Base-by-base conservation (phyloP, 2,329 filamentous ascomycete genomes). In the Trichoderma atroviride region DNA sequence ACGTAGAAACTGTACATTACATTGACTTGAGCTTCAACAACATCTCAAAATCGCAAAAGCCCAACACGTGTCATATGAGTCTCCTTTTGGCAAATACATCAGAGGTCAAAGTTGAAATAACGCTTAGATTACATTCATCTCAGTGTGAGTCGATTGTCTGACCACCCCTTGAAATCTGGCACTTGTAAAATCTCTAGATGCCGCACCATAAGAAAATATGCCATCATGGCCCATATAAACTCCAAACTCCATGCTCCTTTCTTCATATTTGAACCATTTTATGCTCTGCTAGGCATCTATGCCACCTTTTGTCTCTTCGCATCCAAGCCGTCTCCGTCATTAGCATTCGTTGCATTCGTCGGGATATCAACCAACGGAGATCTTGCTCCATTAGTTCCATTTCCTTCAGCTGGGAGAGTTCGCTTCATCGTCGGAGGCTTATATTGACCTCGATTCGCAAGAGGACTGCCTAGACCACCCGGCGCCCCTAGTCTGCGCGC, bases 401-500 rank as follows among this genome's bases (percentile, higher is more conserved):
- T 73, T 70, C 69, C 71, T n/a, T 78, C 79, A 9, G 68, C 75
- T 1, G 79, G 77, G 50, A 78, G 75, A 3, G 85, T 82, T 37
- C 86, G 80, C 77, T 88, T 88, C 80, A 89, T 86, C 0, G 87
- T 88, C 1, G 85, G 85, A 13, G 87, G 87, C 19, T 84, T 84
- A 72, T 89, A 91, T 72, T 84, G 83, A n/a, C 81, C 81, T 37
- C 88, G 80, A 73, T 90, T 90, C 10, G 81, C 83, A 55, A 89
- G 80, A 13, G 88, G 87, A 75, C 87, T 89, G n/a, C 81, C 82
- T 0, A 81, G 77, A 16, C 79, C 83, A 10, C 82, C 83, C 0
- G 88, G 88, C 0, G 84, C 87, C 0, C 88, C 88, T 68, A 91
- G 89, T 62, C 86, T 84, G 43, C 88, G 82, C 9, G 84, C 75